phyloP scores from a whole-genome alignment of 768 basidiomycete species.

The Clavaria fumosa region DNA sequence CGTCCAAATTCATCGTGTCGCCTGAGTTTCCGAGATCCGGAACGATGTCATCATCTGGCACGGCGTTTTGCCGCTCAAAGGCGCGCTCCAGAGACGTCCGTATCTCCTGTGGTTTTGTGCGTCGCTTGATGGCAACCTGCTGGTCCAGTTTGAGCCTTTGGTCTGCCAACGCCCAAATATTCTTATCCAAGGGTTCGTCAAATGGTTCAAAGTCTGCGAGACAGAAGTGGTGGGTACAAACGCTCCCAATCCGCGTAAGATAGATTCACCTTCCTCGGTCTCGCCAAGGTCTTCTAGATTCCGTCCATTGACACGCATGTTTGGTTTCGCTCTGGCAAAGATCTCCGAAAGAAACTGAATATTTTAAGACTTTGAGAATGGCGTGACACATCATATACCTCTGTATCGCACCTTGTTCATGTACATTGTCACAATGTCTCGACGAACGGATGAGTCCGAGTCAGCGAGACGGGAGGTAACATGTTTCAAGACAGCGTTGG shows the following conservation, averaged over 20 bases:
- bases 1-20: no score
- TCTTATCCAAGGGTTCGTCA: slow-evolving; percentile 73
- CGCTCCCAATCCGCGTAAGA: no score
- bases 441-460: no score
- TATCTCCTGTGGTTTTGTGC: slow-evolving; percentile 42
- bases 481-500: slow-evolving; percentile 25
- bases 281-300: slow-evolving; percentile 50
- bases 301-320: slow-evolving; percentile 69
- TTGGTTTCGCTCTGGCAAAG: slow-evolving; percentile 48
- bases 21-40: no score
- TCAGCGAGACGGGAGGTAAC: slow-evolving; percentile 37
- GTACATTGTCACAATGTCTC: no score
- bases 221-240: no score
- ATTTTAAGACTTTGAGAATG: slow-evolving; percentile 4
- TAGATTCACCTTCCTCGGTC: slow-evolving; percentile 34
- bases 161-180: slow-evolving; percentile 66
- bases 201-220: slow-evolving; percentile 65
- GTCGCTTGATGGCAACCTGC: slow-evolving; percentile 51
- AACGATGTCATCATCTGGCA: no score
- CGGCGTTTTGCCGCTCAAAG: slow-evolving; percentile 18
- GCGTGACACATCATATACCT: slow-evolving; percentile 3
- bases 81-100: slow-evolving; percentile 21
- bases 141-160: slow-evolving; percentile 64
- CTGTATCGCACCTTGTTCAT: slow-evolving; percentile 29
- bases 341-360: slow-evolving; percentile 47